phyloP scores from a whole-genome alignment of 768 basidiomycete species.

The Punctularia strigosozonata region DNA sequence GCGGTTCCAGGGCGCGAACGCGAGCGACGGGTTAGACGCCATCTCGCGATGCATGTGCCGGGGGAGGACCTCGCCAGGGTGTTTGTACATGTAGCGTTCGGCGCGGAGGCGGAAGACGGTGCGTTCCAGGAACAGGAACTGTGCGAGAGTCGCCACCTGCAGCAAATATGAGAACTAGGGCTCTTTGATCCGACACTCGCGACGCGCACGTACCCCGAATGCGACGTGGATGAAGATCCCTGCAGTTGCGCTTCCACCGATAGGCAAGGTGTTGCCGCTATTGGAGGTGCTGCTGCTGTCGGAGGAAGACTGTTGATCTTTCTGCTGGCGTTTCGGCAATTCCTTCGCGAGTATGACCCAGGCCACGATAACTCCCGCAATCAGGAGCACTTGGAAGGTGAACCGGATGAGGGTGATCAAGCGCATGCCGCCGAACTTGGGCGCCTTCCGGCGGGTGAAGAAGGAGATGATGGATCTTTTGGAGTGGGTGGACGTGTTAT shows the following conservation, averaged over 20 bases:
- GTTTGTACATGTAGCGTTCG: constrained; percentile 45
- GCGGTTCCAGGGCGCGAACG: constrained; percentile 58
- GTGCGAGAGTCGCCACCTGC: constrained; percentile 32
- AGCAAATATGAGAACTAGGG: no score
- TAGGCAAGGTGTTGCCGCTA: constrained; percentile 3
- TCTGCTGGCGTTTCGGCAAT: constrained; percentile 7
- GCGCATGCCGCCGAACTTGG: constrained; percentile 31
- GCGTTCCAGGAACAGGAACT: constrained; percentile 55
- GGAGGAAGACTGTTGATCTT: constrained; percentile 1
- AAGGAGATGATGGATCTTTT: constrained; percentile 24
- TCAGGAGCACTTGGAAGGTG: constrained; percentile 21
- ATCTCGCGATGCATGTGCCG: constrained; percentile 6
- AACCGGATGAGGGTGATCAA: constrained; percentile 31
- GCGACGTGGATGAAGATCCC: constrained; percentile 51
- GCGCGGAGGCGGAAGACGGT: constrained; percentile 53
- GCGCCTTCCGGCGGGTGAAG: constrained; percentile 26
- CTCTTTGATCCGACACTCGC: no score
- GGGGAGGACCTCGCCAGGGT: constrained; percentile 39
- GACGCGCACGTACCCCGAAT: constrained; percentile 44
- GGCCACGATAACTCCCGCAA: constrained; percentile 37
- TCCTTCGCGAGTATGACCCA: constrained; percentile 37
- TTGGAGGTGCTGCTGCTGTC: constrained; percentile 2
- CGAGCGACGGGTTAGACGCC: constrained; percentile 21
- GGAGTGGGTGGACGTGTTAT: constrained; percentile 15
- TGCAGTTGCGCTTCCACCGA: constrained; percentile 8